Evolutionary conservation across 495 filamentous ascomycete species (phyloP).

Genomic region (Rusavskia elegans): DNA sequence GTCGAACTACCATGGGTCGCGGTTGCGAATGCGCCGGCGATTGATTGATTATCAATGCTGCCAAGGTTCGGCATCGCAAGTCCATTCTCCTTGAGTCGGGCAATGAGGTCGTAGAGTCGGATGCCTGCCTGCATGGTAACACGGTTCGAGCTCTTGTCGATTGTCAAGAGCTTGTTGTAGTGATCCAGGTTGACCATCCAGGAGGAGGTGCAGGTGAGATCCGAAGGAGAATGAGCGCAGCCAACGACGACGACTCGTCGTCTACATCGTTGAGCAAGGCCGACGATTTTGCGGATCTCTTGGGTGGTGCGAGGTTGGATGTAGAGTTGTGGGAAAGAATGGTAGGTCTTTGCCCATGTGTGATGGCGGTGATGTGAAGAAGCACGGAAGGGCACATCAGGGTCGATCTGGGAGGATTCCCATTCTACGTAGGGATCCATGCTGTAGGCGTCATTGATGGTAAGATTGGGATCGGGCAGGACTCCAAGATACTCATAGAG

Average conservation of each 20-base stretch:
- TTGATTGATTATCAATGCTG: conserved; percentile 86
- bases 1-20: conserved; percentile 85
- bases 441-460: background rate
- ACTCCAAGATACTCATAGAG: background rate
- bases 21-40: conserved; percentile 84
- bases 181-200: conserved; percentile 92
- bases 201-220: conserved; percentile 81
- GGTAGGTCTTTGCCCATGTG: conserved; percentile 94
- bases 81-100: conserved; percentile 51
- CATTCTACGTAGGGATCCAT: conserved; percentile 33
- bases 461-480: background rate
- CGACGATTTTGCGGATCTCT: conserved; percentile 73
- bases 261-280: conserved; percentile 63
- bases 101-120: conserved; percentile 51
- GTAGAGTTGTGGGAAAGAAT: conserved; percentile 74
- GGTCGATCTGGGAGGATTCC: conserved; percentile 40
- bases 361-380: conserved; percentile 56
- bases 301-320: conserved; percentile 60
- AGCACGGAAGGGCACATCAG: conserved; percentile 60
- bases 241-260: conserved; percentile 69
- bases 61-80: conserved; percentile 78
- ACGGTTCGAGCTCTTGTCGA: conserved; percentile 44
- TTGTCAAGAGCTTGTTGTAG: conserved; percentile 52
- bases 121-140: conserved; percentile 80
- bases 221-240: conserved; percentile 79